Percentiles rank a stretch among this genome's conserved stretches.
Conservation (phyloP, 441 rosid species). For the Croton setiger region DNA sequence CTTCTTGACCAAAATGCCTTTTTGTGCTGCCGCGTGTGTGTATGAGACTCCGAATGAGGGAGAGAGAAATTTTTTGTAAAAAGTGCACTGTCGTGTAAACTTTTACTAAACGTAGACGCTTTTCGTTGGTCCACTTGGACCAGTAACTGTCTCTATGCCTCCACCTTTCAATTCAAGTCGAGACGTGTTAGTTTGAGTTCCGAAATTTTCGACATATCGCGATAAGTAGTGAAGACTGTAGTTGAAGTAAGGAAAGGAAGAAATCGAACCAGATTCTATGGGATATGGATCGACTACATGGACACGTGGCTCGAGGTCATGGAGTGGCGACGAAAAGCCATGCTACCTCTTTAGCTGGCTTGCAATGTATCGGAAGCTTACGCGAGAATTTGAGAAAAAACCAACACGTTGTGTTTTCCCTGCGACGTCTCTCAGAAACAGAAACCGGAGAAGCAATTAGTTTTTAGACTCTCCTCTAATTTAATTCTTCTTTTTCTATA, state of each 20-base stretch:
- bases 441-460: background rate
- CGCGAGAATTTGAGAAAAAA: constrained; percentile 21
- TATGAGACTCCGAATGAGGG: background rate
- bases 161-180: background rate
- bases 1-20: background rate
- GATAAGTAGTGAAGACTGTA: background rate
- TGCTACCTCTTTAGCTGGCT: constrained; percentile 18
- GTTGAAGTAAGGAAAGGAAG: constrained; percentile 14
- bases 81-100: background rate
- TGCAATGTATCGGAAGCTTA: constrained; percentile 2
- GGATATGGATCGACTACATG: background rate
- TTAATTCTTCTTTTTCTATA: background rate
- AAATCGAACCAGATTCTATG: constrained; percentile 2
- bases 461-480: too few species aligned
- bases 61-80: background rate
- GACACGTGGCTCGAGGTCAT: constrained; percentile 28
- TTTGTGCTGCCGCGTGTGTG: constrained; percentile 12
- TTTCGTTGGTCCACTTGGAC: constrained; percentile 1
- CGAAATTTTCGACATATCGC: background rate
- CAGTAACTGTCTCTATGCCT: background rate
- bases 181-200: constrained; percentile 19
- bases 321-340: background rate
- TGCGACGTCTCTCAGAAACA: constrained; percentile 21
- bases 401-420: constrained; percentile 28
- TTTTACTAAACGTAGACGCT: too few species aligned